A percentile compares a stretch with the other conserved stretches of the same genome.
phyloP scores from a whole-genome alignment of 148 eudicot genomes.

The Amaranthus hypochondriacus region DNA sequence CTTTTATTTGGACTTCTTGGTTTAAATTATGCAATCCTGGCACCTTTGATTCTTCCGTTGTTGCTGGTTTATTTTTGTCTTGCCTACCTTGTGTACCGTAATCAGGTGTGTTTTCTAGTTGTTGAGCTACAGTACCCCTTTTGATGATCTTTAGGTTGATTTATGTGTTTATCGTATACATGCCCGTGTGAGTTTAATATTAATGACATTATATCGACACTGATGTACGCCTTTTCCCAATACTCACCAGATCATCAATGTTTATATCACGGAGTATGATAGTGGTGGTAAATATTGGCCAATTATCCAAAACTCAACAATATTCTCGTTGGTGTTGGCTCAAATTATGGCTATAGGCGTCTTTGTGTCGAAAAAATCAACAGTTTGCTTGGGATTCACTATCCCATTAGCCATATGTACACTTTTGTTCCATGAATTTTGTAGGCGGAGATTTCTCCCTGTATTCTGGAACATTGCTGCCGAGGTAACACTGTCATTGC shows the following conservation, averaged over 20 bases:
- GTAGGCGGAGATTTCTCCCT: slow-evolving; percentile 72
- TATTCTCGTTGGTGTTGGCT: slow-evolving; percentile 68
- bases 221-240: slow-evolving; percentile 3
- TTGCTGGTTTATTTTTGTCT: slow-evolving; percentile 78
- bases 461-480: slow-evolving; percentile 46
- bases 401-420: slow-evolving; percentile 52
- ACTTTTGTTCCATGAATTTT: slow-evolving; percentile 64
- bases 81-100: slow-evolving; percentile 82
- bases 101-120: slow-evolving; percentile 57
- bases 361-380: slow-evolving; percentile 48
- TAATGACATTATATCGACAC: neutral
- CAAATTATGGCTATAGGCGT: slow-evolving; percentile 64
- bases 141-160: neutral
- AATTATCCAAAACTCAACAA: slow-evolving; percentile 57
- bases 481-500: slow-evolving; percentile 41
- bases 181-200: neutral
- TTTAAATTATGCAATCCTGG: slow-evolving; percentile 57
- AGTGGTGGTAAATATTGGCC: slow-evolving; percentile 95
- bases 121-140: neutral
- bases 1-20: slow-evolving; percentile 84
- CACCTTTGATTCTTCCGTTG: slow-evolving; percentile 84
- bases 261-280: slow-evolving; percentile 65
- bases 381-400: slow-evolving; percentile 54
- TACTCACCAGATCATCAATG: slow-evolving; percentile 73
- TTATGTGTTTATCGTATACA: slow-evolving; percentile 4